Evolutionary conservation across 768 basidiomycete genomes (phyloP), one percentile per base, ranked within the genome.

Genomic region (Mycena belliarum): DNA sequence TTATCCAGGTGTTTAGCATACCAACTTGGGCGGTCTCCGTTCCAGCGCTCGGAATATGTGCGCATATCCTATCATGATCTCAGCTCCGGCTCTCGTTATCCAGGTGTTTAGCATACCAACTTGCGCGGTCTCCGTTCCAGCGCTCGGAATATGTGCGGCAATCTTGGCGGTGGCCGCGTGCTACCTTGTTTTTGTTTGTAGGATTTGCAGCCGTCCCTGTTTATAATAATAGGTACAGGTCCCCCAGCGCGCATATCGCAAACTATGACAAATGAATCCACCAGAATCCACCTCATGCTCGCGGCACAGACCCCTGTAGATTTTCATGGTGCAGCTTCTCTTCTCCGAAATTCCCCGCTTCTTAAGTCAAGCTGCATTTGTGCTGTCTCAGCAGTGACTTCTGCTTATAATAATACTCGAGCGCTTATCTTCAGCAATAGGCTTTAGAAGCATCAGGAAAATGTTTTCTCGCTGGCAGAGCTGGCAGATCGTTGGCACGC

Each of bases 31-130:
- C 55, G 32, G 14, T 35, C 21, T 32, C 40, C 21, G 47, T 40
- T 35, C 52, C 52, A 24, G 33, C 16, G 29, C 26, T 59, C 35
- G 46, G 52, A 12, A 18, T 58, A 23, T 42, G 37, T 29, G 45
- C 33, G 16, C 25, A 32, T 25, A 12, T 54, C 32, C 11, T 43
- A 45, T 33, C 26, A 11, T 18, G 23, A 37, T 8, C 40, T 26
- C 47, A 37, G 55, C 51, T 9, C 55, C 60, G 1, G 40, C 20
- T 42, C 29, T 35, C 4, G 52, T 49, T 1, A 40, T 25, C 8
- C 11, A 59, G 33, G 41, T 49, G 14, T 18, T 52, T 25, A 25
- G 44, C 26, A 16, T 55, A 32, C 54, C 53, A 25, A 33, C 57
- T 14, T 29, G 29, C 38, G 21, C 55, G 32, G 14, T 35, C 21